Evolutionary conservation across 768 basidiomycete genomes (phyloP).

Genomic region (Pholiota conissans): DNA sequence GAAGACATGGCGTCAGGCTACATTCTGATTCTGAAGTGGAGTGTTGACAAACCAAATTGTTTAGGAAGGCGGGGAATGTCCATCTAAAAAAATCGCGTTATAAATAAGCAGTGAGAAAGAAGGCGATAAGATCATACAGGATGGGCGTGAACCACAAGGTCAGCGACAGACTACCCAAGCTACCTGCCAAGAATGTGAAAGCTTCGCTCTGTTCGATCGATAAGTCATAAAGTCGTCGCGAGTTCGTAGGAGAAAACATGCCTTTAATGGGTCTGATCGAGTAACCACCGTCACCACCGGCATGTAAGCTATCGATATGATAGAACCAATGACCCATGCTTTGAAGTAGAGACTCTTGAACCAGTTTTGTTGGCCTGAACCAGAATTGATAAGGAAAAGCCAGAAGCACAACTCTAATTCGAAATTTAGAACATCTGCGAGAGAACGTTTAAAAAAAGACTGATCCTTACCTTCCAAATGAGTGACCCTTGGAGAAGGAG

Average conservation of each 20-base stretch:
- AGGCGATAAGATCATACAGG: constrained; percentile 41
- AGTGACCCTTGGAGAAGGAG: constrained; percentile 51
- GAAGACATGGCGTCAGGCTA: neutral
- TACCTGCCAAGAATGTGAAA: constrained; percentile 67
- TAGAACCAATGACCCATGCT: constrained; percentile 67
- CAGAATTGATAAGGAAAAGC: constrained; percentile 76
- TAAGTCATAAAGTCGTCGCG: constrained; percentile 3
- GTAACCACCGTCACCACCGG: constrained; percentile 70
- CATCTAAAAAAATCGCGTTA: constrained; percentile 37
- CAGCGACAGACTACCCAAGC: constrained; percentile 64
- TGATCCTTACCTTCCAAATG: constrained; percentile 68
- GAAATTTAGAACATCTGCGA: constrained; percentile 6
- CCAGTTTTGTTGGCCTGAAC: constrained; percentile 68
- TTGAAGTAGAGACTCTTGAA: constrained; percentile 76
- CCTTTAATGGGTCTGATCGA: constrained; percentile 57
- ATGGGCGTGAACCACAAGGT: constrained; percentile 78
- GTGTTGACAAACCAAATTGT: constrained; percentile 49
- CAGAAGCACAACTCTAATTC: constrained; percentile 79
- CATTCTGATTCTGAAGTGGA: neutral
- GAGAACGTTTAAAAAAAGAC: neutral
- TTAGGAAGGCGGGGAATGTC: constrained; percentile 67
- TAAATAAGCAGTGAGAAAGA: constrained; percentile 8
- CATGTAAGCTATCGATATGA: constrained; percentile 61
- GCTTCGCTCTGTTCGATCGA: constrained; percentile 58
- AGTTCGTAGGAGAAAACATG: constrained; percentile 25